A percentile compares a stretch with the other conserved stretches of the same genome.
Evolutionary conservation across 2,329 filamentous ascomycete species (phyloP).

Genomic region (Periconia macrospinosa): DNA sequence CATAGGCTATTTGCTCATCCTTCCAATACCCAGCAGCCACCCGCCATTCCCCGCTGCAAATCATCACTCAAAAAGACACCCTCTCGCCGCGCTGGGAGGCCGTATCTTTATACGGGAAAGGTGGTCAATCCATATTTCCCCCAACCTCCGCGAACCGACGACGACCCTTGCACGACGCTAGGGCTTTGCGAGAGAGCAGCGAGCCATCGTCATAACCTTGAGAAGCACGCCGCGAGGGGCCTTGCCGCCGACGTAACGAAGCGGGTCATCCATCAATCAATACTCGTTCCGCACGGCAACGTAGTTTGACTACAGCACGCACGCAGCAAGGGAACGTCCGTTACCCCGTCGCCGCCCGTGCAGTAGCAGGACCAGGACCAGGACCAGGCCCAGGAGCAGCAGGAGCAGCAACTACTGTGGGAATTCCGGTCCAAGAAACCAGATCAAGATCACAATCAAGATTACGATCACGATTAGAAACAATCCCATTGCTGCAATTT

Average conservation of each 20-base stretch:
- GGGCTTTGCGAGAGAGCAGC: constrained; percentile 22
- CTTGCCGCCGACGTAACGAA: constrained; percentile 19
- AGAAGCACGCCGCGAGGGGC: constrained; percentile 7
- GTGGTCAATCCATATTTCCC: not conserved
- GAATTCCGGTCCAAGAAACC: not conserved
- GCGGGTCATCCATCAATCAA: not conserved
- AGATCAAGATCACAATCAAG: not conserved
- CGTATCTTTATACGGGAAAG: not conserved
- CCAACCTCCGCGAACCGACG: not conserved
- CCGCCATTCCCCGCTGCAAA: not conserved
- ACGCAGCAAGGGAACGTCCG: constrained; percentile 1
- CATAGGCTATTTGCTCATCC: not conserved
- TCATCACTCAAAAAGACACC: not conserved
- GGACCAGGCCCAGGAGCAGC: not conserved
- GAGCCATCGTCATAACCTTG: constrained; percentile 19
- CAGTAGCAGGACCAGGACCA: constrained; percentile 1
- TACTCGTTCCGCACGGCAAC: not conserved
- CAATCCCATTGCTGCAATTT: not conserved
- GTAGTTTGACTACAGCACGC: constrained; percentile 3
- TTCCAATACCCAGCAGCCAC: not conserved
- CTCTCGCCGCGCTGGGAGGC: not conserved
- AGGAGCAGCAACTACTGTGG: no score
- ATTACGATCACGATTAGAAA: not conserved
- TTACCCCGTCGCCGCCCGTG: not conserved
- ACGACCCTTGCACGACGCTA: constrained; percentile 23